Evolutionary conservation across 257 asterid genomes (phyloP), one percentile per base, ranked within the genome.

Genomic region (Gentiana macrophylla): DNA sequence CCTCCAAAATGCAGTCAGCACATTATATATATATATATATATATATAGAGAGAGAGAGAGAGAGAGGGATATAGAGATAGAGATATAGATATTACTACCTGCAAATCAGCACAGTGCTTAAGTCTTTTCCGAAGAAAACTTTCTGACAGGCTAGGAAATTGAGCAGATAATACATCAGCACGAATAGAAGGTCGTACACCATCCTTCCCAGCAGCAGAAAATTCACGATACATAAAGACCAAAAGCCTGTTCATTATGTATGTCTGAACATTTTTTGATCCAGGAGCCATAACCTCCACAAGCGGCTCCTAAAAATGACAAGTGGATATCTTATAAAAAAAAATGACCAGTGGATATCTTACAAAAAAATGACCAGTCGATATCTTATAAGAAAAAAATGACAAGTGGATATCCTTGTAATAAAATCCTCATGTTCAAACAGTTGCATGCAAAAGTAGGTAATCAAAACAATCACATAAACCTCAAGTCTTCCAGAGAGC

Each of bases 201-300:
- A 56, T 91, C 88, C 71, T 88, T 88, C 66, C 77, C 95, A 56
- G 78, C 71, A 51, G 90, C 94, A 50, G 75, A 83, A 62, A 92
- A 92, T 77, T 81, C 94, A n/a, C 97, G 83, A 56, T 83, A 92
- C 86, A 92, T 76, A 75, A 81, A 77, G 35, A 88, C 95, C 68
- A 86, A 72, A 52, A 92, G 79, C 76, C 97, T 81, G 86, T 88
- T 83, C 95, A 80, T 82, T 53, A 83, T 73, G 79, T 92, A 85
- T 60, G 74, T 70, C 77, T 88, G 99, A 44, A 81, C 84, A 61
- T 53, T 71, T 78, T 92, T 92, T 72, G 97, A 80, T 62, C 87
- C 97, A 70, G 99, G 99, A 44, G 97, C 59, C 85, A 85, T 80
- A 53, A 88, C 97, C 80, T 92, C 97, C 70, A 83, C 79, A 78